Evolutionary conservation across 305 asterid genomes (phyloP), one percentile per base, ranked within the genome.

Genomic region (Stenogyne calaminthoides): DNA sequence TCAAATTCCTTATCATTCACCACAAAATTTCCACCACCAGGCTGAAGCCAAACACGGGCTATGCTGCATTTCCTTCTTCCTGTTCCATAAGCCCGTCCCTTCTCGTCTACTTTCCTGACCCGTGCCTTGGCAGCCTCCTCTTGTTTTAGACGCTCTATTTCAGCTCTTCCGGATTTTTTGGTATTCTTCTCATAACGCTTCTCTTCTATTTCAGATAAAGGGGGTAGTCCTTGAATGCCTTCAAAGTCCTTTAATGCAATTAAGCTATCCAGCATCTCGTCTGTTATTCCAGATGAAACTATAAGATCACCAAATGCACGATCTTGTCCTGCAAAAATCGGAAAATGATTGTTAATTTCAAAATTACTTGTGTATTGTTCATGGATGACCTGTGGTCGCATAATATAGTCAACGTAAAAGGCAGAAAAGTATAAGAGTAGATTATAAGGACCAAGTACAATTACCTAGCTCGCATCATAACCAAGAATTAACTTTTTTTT

Each of bases 61-160:
- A 91, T 80, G 83, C 98, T 93, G 87, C 97, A 91, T 84, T 94
- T 94, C 81, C 97, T 87, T 82, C 75, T 88, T 70, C 98, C 97
- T 3, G 97, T 88, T 64, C 97, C 98, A 77, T 89, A 94, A 60
- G 97, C 86, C 89, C 97, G 83, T 73, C 98, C 98, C 74, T 94
- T 87, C 9, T 76, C 88, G 70, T 89, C 98, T 54, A 91, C 88
- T 78, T 85, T 86, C 73, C 83, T 85, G 52, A 91, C 97, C 18
- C 96, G 84, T 5, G 92, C 89, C 76, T 82, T 88, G 29, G 92
- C 85, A 79, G 85, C 84, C 72, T 87, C 97, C 84, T 91, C 97
- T 78, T 87, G 96, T 71, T 87, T 94, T 67, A 80, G 93, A 36
- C 88, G 93, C 80, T 87, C 96, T 32, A 91, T 82, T 76, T 89